Evolutionary conservation across 2,329 filamentous ascomycete genomes (phyloP).

Genomic region (Sordariomycetes sp.): DNA sequence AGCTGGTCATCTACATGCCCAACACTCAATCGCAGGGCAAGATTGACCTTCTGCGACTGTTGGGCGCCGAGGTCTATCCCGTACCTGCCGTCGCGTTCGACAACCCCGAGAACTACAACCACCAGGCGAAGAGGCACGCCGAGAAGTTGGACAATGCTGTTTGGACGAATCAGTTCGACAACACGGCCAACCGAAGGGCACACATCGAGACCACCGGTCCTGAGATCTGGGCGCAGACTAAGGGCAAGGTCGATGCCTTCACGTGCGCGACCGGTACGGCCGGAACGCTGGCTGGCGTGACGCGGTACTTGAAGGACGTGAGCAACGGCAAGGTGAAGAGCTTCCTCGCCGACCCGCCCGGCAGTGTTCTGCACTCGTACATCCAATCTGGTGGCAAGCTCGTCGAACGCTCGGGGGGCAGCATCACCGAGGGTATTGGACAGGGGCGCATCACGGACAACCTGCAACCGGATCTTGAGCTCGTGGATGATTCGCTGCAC

Average conservation of each 20-base stretch:
- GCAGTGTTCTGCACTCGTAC: constrained; percentile 88
- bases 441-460: constrained; percentile 97
- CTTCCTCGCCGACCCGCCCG: constrained; percentile 89
- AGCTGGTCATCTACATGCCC: constrained; percentile 98
- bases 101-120: constrained; percentile 95
- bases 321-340: constrained; percentile 71
- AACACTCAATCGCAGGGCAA: constrained; percentile 98
- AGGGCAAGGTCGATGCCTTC: constrained; percentile 81
- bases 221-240: constrained; percentile 92
- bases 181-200: constrained; percentile 83
- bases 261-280: constrained; percentile 91
- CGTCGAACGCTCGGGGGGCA: constrained; percentile 70
- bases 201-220: constrained; percentile 96
- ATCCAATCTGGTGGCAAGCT: constrained; percentile 78
- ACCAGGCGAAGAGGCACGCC: constrained; percentile 87
- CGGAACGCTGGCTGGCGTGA: constrained; percentile 82
- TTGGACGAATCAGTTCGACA: constrained; percentile 99
- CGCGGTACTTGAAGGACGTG: constrained; percentile 78
- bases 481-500: constrained; percentile 75
- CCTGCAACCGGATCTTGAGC: constrained; percentile 70
- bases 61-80: constrained; percentile 92
- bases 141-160: constrained; percentile 78
- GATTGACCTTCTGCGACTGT: constrained; percentile 80
- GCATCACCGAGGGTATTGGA: constrained; percentile 96
- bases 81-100: constrained; percentile 95